phyloP scores from a whole-genome alignment of 148 eudicot species.

The Fagopyrum esculentum region DNA sequence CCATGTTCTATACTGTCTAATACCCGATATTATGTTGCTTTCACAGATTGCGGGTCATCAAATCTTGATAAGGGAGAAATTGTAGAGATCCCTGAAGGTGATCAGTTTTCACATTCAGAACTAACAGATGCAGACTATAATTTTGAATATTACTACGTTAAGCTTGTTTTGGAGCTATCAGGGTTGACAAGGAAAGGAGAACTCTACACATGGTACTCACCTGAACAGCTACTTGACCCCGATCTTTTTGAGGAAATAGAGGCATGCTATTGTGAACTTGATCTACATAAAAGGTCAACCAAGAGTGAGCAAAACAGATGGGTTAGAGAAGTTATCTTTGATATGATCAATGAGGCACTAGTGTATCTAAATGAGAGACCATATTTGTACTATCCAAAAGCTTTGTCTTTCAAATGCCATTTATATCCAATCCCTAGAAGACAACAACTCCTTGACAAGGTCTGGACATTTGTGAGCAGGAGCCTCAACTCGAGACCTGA shows the following conservation, averaged over 20 bases:
- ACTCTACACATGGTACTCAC: slow-evolving; percentile 25
- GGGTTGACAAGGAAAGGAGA: slow-evolving; percentile 34
- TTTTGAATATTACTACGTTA: slow-evolving; percentile 44
- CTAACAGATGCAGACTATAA: slow-evolving; percentile 14
- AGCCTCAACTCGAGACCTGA: neutral
- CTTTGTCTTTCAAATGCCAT: slow-evolving; percentile 44
- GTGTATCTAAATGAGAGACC: slow-evolving; percentile 38
- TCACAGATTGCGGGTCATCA: neutral
- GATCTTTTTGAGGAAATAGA: slow-evolving; percentile 50
- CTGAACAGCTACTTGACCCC: slow-evolving; percentile 46
- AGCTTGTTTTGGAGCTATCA: slow-evolving; percentile 39
- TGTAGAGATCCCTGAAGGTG: neutral
- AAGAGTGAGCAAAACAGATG: slow-evolving; percentile 18
- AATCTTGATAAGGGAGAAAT: neutral
- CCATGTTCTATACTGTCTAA: neutral
- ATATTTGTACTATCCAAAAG: slow-evolving; percentile 54
- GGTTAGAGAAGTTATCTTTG: slow-evolving; percentile 47
- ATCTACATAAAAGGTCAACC: slow-evolving; percentile 25
- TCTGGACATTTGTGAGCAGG: neutral
- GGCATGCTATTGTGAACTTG: slow-evolving; percentile 17
- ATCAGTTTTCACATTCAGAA: neutral
- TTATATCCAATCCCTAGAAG: slow-evolving; percentile 34
- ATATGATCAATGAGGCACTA: slow-evolving; percentile 59
- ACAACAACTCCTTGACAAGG: neutral
- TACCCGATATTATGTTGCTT: neutral